Percentiles rank a stretch among this genome's conserved stretches.
Conservation (phyloP, 306 rosid genomes). For the Sesbania bispinosa region DNA sequence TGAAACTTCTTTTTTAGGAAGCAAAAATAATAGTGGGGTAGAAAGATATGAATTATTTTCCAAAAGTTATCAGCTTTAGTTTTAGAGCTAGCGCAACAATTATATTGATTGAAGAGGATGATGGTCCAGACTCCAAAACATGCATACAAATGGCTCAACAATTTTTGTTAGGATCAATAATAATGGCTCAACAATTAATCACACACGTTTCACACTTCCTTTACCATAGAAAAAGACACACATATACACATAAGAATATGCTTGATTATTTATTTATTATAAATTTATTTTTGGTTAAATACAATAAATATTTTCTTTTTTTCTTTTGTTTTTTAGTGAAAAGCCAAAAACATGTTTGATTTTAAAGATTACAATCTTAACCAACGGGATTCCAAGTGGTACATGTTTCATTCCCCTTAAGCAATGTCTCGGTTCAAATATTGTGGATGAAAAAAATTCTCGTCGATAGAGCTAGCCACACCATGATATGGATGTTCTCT, state of each 20-base stretch:
- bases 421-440: no score
- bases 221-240: not conserved
- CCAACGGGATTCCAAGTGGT: no score
- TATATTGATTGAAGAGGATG: not conserved
- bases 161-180: no score
- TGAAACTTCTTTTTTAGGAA: not conserved
- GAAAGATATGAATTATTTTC: slow-evolving; percentile 10
- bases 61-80: not conserved
- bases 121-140: slow-evolving; percentile 4
- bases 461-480: not conserved
- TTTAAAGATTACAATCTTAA: slow-evolving; percentile 5
- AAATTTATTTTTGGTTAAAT: not conserved
- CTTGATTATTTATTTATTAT: not conserved
- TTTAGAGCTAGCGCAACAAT: not conserved
- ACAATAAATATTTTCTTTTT: not conserved
- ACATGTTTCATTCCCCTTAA: no score
- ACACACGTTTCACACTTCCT: not conserved
- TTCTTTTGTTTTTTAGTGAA: slow-evolving; percentile 1
- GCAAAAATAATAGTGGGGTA: not conserved
- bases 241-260: not conserved
- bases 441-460: no score
- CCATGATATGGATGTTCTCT: no score
- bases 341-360: not conserved
- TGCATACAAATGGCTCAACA: not conserved
- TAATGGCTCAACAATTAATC: no score